phyloP scores from a whole-genome alignment of 345 rosid species.

The Eucalyptus microcorys region DNA sequence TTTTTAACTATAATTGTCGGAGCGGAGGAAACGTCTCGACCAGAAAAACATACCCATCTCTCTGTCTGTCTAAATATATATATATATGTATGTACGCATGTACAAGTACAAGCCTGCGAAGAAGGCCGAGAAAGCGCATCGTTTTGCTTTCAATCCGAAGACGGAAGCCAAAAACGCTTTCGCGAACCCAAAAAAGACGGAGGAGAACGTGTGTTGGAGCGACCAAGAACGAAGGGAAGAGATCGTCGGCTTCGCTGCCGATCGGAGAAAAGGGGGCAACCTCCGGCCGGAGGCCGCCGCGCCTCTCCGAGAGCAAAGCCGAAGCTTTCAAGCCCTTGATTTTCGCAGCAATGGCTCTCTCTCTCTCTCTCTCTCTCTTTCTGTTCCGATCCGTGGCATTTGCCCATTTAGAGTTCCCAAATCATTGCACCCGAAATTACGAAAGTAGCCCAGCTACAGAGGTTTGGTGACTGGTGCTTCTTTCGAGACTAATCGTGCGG shows the following conservation, averaged over 20 bases:
- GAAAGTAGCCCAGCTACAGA: not conserved
- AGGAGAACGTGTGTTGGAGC: not conserved
- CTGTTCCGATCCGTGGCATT: not conserved
- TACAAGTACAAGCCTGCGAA: not conserved
- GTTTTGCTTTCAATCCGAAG: rapidly evolving
- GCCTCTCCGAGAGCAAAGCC: not conserved
- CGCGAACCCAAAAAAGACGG: not conserved
- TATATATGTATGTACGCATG: not conserved
- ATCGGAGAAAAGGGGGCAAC: not conserved
- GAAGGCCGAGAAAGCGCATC: not conserved
- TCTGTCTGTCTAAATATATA: not conserved
- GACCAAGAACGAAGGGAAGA: not conserved
- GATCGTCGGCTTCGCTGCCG: not conserved
- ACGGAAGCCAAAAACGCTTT: not conserved
- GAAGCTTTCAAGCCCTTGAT: not conserved
- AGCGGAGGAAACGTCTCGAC: not conserved
- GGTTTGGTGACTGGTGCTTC: not conserved
- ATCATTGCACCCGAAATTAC: not conserved
- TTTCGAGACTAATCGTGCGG: not conserved
- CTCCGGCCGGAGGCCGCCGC: not conserved
- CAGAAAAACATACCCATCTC: not conserved
- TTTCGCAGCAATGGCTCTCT: not conserved
- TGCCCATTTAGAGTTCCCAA: not conserved
- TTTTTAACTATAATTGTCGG: not conserved
- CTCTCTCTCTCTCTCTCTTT: not conserved